A percentile compares a stretch with the other conserved stretches of the same genome.
These are phyloP conservation scores for Crepidotus sp. DNA, from an alignment of 1,284 basidiomycete species.

Conservation along the genomic window DNA sequence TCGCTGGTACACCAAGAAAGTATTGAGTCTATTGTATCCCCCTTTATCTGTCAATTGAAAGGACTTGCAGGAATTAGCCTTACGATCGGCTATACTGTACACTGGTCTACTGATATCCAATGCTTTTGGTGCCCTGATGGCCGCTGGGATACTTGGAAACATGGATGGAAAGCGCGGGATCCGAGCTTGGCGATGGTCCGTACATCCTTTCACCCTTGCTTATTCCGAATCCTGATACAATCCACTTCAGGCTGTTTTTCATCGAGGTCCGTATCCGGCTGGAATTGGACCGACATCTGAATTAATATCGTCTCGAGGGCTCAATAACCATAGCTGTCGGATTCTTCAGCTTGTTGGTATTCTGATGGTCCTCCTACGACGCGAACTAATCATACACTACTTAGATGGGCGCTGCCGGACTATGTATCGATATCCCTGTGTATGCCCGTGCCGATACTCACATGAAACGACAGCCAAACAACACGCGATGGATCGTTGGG, in stretches of 20 bases:
- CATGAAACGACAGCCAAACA: slow-evolving; percentile 20
- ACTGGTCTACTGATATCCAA: slow-evolving; percentile 62
- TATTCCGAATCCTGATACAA: too few relatives aligned
- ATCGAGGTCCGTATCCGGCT: slow-evolving; percentile 19
- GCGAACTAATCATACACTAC: not conserved
- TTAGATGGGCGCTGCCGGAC: slow-evolving; percentile 21
- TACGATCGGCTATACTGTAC: slow-evolving; percentile 65
- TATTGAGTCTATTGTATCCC: slow-evolving; percentile 13
- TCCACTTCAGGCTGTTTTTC: slow-evolving; percentile 20
- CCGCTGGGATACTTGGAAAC: slow-evolving; percentile 35
- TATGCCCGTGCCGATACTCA: not conserved
- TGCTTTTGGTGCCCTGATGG: slow-evolving; percentile 54
- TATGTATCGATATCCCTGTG: slow-evolving; percentile 12
- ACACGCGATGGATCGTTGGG: slow-evolving; percentile 35
- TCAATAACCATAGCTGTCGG: slow-evolving; percentile 14
- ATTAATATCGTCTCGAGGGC: slow-evolving; percentile 5
- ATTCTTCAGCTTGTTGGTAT: slow-evolving; percentile 12
- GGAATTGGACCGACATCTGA: not conserved
- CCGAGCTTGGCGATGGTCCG: slow-evolving; percentile 33
- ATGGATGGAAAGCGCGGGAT: slow-evolving; percentile 38
- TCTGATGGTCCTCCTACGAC: not conserved
- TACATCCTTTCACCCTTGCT: not conserved
- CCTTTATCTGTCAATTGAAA: too few relatives aligned
- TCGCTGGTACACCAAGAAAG: slow-evolving; percentile 60
- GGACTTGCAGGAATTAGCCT: slow-evolving; percentile 50